Percentiles rank a stretch among this genome's conserved stretches.
phyloP scores from a whole-genome alignment of 2,329 filamentous ascomycete species.

The Penicillium decumbens region DNA sequence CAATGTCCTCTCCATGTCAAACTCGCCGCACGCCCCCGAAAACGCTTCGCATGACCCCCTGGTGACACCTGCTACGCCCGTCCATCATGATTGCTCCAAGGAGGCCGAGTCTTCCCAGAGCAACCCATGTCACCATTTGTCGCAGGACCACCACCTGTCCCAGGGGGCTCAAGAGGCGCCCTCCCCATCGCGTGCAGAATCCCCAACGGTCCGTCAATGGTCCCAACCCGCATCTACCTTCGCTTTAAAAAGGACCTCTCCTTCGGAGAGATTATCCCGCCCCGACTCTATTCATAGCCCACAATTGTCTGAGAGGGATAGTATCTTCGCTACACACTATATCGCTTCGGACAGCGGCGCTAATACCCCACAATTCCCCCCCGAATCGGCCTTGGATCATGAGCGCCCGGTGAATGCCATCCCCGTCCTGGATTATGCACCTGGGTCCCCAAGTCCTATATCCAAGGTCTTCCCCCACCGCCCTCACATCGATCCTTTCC shows the following conservation, averaged over 20 bases:
- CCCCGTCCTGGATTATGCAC: constrained; percentile 29
- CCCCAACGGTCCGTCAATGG: constrained; percentile 37
- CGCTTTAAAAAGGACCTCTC: constrained; percentile 36
- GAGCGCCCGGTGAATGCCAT: constrained; percentile 32
- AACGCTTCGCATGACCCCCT: constrained; percentile 39
- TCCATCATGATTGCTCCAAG: constrained; percentile 38
- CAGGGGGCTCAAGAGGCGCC: constrained; percentile 28
- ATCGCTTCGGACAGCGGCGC: constrained; percentile 49
- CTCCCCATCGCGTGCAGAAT: constrained; percentile 34
- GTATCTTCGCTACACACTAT: constrained; percentile 61
- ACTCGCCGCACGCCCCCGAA: constrained; percentile 42
- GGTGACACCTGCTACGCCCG: constrained; percentile 44
- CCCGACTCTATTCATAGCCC: constrained; percentile 37
- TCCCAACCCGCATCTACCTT: constrained; percentile 26
- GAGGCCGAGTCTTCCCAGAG: constrained; percentile 22
- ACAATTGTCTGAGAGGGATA: constrained; percentile 58
- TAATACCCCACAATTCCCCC: constrained; percentile 35
- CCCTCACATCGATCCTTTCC: constrained; percentile 28
- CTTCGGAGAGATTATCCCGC: constrained; percentile 27
- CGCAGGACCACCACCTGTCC: constrained; percentile 29
- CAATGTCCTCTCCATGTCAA: constrained; percentile 52
- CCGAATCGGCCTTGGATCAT: constrained; percentile 28
- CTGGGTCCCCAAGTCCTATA: constrained; percentile 26
- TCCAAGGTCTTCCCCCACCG: constrained; percentile 30
- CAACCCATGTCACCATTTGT: constrained; percentile 35